phyloP scores from a whole-genome alignment of 352 stramenopile genomes.

The Phytophthora constricta region DNA sequence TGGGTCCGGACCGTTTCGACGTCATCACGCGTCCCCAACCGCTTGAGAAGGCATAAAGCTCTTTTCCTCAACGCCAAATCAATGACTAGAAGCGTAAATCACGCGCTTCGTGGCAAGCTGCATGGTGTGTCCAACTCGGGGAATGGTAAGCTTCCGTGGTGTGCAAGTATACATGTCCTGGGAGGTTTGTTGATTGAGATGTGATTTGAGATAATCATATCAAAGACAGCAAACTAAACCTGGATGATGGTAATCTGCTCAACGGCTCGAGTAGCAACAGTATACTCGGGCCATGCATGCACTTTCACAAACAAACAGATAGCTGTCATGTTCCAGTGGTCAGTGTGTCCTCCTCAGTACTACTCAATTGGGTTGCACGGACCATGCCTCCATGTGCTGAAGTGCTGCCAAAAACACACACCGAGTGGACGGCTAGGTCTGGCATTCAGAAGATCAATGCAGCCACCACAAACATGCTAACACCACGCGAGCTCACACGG shows the following conservation, averaged over 20 bases:
- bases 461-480: too few relatives aligned
- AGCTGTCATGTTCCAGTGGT: too few relatives aligned
- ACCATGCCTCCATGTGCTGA: too few relatives aligned
- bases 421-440: too few relatives aligned
- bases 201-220: neutral
- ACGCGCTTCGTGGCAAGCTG: neutral
- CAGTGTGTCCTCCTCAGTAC: too few relatives aligned
- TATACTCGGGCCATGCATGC: too few relatives aligned
- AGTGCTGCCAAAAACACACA: too few relatives aligned
- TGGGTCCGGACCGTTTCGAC: slow-evolving; percentile 96
- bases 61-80: too few relatives aligned
- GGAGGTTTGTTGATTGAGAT: neutral
- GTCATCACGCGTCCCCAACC: slow-evolving; percentile 91
- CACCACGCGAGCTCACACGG: too few relatives aligned
- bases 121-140: neutral
- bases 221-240: neutral
- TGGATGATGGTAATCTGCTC: neutral
- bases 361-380: too few relatives aligned
- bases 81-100: slow-evolving; percentile 24
- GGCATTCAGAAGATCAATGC: too few relatives aligned
- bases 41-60: slow-evolving; percentile 69
- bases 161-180: neutral
- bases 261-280: neutral
- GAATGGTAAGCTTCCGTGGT: neutral
- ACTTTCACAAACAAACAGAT: too few relatives aligned